phyloP scores from a whole-genome alignment of 2,329 filamentous ascomycete species.

The Akanthomyces dipterigenus region DNA sequence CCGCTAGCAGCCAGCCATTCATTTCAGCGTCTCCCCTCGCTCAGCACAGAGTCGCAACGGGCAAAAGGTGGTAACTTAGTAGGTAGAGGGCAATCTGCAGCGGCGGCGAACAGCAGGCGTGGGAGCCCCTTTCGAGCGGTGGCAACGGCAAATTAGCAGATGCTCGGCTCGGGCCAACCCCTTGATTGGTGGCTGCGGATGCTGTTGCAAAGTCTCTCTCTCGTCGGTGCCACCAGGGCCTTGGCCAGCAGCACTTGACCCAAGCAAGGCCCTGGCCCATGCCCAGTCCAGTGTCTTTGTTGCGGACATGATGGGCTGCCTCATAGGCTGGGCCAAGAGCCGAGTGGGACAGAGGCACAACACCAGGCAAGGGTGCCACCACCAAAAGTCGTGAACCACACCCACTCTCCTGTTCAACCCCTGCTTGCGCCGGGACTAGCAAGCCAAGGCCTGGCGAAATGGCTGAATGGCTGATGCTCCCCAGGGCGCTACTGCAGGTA shows the following conservation, averaged over 20 bases:
- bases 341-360: conserved; percentile 3
- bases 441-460: background rate
- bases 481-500: background rate
- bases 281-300: conserved; percentile 3
- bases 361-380: conserved; percentile 4
- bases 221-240: background rate
- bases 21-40: background rate
- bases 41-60: background rate
- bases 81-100: conserved; percentile 5
- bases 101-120: background rate
- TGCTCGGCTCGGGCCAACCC: background rate
- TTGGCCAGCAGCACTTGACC: conserved; percentile 1
- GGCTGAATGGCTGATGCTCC: background rate
- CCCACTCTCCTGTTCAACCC: background rate
- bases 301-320: background rate
- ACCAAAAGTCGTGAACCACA: conserved; percentile 6
- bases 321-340: background rate
- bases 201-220: background rate
- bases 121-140: background rate
- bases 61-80: no score
- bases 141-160: conserved; percentile 8
- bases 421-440: background rate
- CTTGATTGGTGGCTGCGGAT: background rate
- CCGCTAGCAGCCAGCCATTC: conserved; percentile 3
- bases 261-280: background rate